Evolutionary conservation across 2,329 filamentous ascomycete species (phyloP).

Genomic region (Calycina marina): DNA sequence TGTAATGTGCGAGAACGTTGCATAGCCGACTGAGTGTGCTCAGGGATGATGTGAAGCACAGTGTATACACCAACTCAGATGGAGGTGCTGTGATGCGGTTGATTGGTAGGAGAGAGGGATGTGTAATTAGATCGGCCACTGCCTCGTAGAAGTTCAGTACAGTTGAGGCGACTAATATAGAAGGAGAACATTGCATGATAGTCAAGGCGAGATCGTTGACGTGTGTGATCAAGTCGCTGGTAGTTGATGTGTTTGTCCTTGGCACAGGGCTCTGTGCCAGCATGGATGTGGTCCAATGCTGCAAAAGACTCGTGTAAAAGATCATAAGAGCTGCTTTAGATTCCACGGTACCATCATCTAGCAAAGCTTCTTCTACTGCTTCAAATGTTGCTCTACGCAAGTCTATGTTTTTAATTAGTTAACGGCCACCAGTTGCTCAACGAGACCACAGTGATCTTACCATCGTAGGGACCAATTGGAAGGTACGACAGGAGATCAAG

Average conservation of each 20-base stretch:
- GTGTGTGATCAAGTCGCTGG: conserved; percentile 31
- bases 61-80: conserved; percentile 50
- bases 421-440: no score
- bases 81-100: conserved; percentile 57
- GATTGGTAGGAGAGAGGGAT: conserved; percentile 33
- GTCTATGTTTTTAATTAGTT: conserved; percentile 26
- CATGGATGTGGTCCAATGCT: conserved; percentile 38
- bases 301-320: conserved; percentile 54
- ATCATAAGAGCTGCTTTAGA: conserved; percentile 45
- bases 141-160: conserved; percentile 59
- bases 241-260: conserved; percentile 8
- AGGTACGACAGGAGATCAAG: conserved; percentile 42
- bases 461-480: conserved; percentile 39
- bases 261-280: conserved; percentile 23
- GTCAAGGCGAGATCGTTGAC: conserved; percentile 43
- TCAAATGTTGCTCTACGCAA: conserved; percentile 33
- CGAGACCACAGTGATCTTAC: conserved; percentile 25
- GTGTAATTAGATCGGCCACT: conserved; percentile 39
- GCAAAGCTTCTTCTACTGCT: conserved; percentile 35
- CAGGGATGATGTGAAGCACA: conserved; percentile 52
- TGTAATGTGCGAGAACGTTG: conserved; percentile 56
- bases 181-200: conserved; percentile 38
- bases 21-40: conserved; percentile 54
- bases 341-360: conserved; percentile 30
- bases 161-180: conserved; percentile 32